phyloP scores from a whole-genome alignment of 2,329 filamentous ascomycete genomes.

The Apiospora pterosperma region DNA sequence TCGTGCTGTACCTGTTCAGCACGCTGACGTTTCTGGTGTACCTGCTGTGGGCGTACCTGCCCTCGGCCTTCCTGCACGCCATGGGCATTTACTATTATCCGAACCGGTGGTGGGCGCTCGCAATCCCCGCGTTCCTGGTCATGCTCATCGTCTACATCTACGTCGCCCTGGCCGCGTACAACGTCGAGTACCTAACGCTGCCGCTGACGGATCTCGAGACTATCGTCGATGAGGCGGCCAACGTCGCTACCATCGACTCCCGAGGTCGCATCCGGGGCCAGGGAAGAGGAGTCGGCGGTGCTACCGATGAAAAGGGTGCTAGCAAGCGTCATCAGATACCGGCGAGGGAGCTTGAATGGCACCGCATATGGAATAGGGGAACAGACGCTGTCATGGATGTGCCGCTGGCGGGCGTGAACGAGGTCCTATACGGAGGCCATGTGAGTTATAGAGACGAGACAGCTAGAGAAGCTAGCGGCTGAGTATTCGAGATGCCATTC shows the following conservation, averaged over 20 bases:
- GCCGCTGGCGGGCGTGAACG: slow-evolving; percentile 89
- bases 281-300: slow-evolving; percentile 27
- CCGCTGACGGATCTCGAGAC: slow-evolving; percentile 79
- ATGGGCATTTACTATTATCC: slow-evolving; percentile 96
- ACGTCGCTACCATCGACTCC: slow-evolving; percentile 76
- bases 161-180: slow-evolving; percentile 86
- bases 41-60: slow-evolving; percentile 83
- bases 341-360: slow-evolving; percentile 61
- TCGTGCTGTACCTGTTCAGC: slow-evolving; percentile 90
- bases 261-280: slow-evolving; percentile 27
- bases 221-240: slow-evolving; percentile 84
- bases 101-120: slow-evolving; percentile 95
- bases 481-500: background rate
- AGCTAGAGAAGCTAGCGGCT: background rate
- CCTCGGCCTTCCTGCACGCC: slow-evolving; percentile 85
- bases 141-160: slow-evolving; percentile 91
- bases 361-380: slow-evolving; percentile 79
- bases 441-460: background rate
- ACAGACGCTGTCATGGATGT: slow-evolving; percentile 98
- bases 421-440: slow-evolving; percentile 77
- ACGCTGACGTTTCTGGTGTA: slow-evolving; percentile 74
- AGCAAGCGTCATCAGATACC: slow-evolving; percentile 30
- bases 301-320: slow-evolving; percentile 25
- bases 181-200: slow-evolving; percentile 83
- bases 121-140: slow-evolving; percentile 85